phyloP scores from a whole-genome alignment of 192 early-diverging fungal species.

The Coemansia sp. region DNA sequence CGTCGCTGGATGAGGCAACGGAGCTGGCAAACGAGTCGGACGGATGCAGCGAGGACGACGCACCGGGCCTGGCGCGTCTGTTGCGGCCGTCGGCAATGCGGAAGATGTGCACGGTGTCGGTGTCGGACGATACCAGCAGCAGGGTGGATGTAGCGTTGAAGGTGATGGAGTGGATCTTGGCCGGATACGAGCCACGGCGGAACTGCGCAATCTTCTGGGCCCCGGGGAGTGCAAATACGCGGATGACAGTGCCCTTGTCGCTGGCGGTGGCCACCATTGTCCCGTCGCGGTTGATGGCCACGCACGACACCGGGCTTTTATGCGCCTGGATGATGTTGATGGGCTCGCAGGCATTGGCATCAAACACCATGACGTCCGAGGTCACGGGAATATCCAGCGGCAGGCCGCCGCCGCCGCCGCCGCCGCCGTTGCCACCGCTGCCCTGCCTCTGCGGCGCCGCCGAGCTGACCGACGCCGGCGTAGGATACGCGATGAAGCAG shows the following conservation, averaged over 20 bases:
- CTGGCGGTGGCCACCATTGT: conserved; percentile 91
- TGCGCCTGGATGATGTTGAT: conserved; percentile 95
- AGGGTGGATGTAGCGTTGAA: conserved; percentile 66
- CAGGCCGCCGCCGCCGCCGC: not conserved
- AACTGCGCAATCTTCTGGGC: conserved; percentile 90
- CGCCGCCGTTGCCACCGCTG: not conserved
- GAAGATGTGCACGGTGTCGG: conserved; percentile 96
- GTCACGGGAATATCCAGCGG: conserved; percentile 53
- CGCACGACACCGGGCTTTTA: conserved; percentile 83
- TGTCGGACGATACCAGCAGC: conserved; percentile 72
- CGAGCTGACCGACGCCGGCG: conserved; percentile 63
- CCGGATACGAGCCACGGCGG: conserved; percentile 89
- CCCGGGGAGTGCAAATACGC: conserved; percentile 86
- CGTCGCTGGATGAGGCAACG: conserved; percentile 17
- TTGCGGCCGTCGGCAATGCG: conserved; percentile 62
- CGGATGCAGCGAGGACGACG: conserved; percentile 9
- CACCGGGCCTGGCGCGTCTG: conserved; percentile 12
- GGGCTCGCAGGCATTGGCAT: conserved; percentile 82
- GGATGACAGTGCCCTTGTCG: conserved; percentile 98
- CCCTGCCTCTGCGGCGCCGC: conserved; percentile 56
- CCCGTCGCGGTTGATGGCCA: conserved; percentile 90
- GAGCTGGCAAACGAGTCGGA: conserved; percentile 41
- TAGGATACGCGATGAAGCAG: conserved; percentile 93
- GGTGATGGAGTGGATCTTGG: conserved; percentile 87
- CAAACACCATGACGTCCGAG: conserved; percentile 79